Conservation (phyloP, 345 rosid species). For the Arabidopsis arenosa region DNA sequence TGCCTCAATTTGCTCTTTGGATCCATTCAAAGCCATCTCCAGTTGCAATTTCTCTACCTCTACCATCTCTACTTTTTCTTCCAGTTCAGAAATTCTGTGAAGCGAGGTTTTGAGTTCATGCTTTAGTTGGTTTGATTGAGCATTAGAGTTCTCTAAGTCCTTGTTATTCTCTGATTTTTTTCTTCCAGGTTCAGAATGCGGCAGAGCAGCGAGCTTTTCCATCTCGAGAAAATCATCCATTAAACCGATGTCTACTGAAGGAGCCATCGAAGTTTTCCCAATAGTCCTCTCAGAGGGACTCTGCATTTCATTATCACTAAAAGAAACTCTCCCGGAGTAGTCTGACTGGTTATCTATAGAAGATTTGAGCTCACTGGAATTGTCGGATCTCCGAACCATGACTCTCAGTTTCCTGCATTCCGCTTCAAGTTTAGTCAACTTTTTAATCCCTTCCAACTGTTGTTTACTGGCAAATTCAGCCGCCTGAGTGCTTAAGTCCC, state of each 20-base stretch:
- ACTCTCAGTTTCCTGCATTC: conserved; percentile 79
- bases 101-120: conserved; percentile 58
- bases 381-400: conserved; percentile 55
- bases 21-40: conserved; percentile 46
- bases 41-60: conserved; percentile 47
- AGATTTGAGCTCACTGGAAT: conserved; percentile 63
- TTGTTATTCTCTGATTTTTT: conserved; percentile 44
- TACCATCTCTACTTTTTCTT: conserved; percentile 58
- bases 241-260: conserved; percentile 62
- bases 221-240: conserved; percentile 99
- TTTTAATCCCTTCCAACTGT: conserved; percentile 80
- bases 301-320: conserved; percentile 56
- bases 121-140: conserved; percentile 45
- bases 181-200: conserved; percentile 51
- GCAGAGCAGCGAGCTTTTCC: conserved; percentile 78
- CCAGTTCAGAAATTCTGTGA: conserved; percentile 61
- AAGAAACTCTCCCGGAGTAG: conserved; percentile 56
- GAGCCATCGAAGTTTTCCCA: conserved; percentile 49
- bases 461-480: conserved; percentile 97
- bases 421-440: conserved; percentile 72
- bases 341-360: conserved; percentile 76
- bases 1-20: conserved; percentile 33
- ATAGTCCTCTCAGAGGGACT: conserved; percentile 51
- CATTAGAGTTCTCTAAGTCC: conserved; percentile 44
- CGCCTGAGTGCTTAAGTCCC: conserved; percentile 83